Evolutionary conservation across 2,329 filamentous ascomycete species (phyloP), one percentile per base, ranked within the genome.

Genomic region (Ilyonectria robusta): DNA sequence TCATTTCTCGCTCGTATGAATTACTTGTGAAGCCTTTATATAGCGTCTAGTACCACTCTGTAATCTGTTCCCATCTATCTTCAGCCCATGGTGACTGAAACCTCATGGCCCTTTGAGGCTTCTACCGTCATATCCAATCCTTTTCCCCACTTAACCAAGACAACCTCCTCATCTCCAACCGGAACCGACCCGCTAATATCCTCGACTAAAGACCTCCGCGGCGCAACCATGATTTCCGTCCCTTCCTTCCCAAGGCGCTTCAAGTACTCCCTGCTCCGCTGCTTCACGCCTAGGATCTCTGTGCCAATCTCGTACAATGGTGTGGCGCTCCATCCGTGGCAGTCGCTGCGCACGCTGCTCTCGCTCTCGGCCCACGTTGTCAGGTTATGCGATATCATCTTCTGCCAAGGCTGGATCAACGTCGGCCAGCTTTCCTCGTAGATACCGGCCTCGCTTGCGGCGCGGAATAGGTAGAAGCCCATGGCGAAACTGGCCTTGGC

Each of bases 321-420:
- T 9, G 57, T 60, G 1, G 62, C 46, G 26, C 62, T 60, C 62
- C 57, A 57, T 1, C 26, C 62, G 9, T 65, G 62, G 17, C 62
- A 60, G 35, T 60, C 62, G n/a, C 57, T 65, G 13, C 62, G 50
- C 15, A 59, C 58, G 33, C 62, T 65, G 33, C 57, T 65, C 26
- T 65, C 62, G 26, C 62, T 65, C 42, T 65, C 62, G 2, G 62
- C 62, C 62, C 57, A 65, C 0, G 62, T 65, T 1, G 62, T 60
- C 31, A 65, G 19, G n/a, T 65, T 65, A 26, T 65, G 44, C n/a
- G 62, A 33, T 37, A 65, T 65, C 62, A 60, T 60, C 57, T 60
- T 56, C 35, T 65, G 44, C 57, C 62, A 65, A 1, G 62, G 62
- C 50, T 40, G 33, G 26, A 65, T 60, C 33, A 65, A 21, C 1